Evolutionary conservation across 2,329 filamentous ascomycete species (phyloP), one percentile per base, ranked within the genome.

Genomic region (Aquanectria penicillioides): DNA sequence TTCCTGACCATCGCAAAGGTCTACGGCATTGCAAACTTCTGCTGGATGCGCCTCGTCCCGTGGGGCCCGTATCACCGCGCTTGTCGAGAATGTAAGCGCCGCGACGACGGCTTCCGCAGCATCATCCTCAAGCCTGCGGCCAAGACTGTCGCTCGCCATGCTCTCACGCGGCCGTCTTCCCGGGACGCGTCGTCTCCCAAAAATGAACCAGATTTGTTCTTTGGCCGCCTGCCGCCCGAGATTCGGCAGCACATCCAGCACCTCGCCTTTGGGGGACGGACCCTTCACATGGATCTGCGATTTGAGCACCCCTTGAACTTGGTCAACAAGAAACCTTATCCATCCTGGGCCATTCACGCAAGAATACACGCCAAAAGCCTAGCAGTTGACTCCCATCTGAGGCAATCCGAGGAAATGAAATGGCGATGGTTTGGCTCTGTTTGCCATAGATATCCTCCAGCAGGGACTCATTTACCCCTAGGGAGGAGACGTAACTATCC

Each of bases 341-440:
- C 40, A n/a, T 40, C 43, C 5, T 44, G 51, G 48, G 28, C 38
- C n/a, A 41, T 57, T 12, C 52, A 61, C 29, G 56, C 44, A 2
- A 56, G 40, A 26, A 57, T 63, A 20, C 55, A 55, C 23, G 23
- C 31, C 10, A 51, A 55, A 40, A 57, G 17, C 36, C 13, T 49
- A 1, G 37, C 46, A 13, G 10, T 26, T 7, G 37, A 61, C 11
- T 50, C 57, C 7, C 48, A 62, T 9, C 46, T 61, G 17, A 26
- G 47, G 17, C 50, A 28, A 31, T 58, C 59, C n/a, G 11, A 41
- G 36, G 37, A 48, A 18, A 37, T 34, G 53, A 25, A 36, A 25
- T 69, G 69, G 69, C 61, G 61, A 22, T 72, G 69, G 69, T 69
- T 65, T 12, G 57, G 68, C 26, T 69, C 65, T 29, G 67, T 71